phyloP scores from a whole-genome alignment of 495 filamentous ascomycete genomes.

The Neurospora sp. region DNA sequence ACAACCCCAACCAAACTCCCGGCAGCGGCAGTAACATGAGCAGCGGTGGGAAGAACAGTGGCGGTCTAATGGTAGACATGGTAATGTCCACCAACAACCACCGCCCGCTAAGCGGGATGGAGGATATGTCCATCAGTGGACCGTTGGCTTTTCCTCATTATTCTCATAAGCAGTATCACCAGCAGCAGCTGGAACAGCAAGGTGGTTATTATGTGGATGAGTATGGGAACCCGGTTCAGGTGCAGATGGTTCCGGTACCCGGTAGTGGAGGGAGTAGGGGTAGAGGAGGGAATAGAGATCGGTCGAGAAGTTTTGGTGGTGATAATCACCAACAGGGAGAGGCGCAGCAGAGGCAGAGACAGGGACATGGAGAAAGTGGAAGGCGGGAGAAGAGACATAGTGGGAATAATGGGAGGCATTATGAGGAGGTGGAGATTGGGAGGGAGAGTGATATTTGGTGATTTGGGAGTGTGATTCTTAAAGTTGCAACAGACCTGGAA shows the following conservation, averaged over 20 bases:
- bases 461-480: not conserved
- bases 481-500: not conserved
- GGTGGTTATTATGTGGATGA: not conserved
- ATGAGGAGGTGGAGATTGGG: slow-evolving; percentile 20
- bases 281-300: not conserved
- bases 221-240: slow-evolving; percentile 1
- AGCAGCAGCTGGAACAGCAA: not conserved
- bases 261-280: not conserved
- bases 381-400: not conserved
- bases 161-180: slow-evolving; percentile 1
- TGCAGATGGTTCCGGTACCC: no score
- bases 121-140: slow-evolving; percentile 14
- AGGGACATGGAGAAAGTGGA: not conserved
- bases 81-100: not conserved
- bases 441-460: slow-evolving; percentile 19
- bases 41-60: not conserved
- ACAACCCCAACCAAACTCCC: not conserved
- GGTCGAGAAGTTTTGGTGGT: not conserved
- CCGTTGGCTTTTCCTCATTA: slow-evolving; percentile 16
- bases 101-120: slow-evolving; percentile 9
- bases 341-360: not conserved
- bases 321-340: not conserved
- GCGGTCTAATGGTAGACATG: not conserved
- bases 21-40: not conserved
- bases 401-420: slow-evolving; percentile 4